These are phyloP conservation scores for Colletotrichum sp. DNA, from an alignment of 2,329 filamentous ascomycete species.

Conservation along the genomic window DNA sequence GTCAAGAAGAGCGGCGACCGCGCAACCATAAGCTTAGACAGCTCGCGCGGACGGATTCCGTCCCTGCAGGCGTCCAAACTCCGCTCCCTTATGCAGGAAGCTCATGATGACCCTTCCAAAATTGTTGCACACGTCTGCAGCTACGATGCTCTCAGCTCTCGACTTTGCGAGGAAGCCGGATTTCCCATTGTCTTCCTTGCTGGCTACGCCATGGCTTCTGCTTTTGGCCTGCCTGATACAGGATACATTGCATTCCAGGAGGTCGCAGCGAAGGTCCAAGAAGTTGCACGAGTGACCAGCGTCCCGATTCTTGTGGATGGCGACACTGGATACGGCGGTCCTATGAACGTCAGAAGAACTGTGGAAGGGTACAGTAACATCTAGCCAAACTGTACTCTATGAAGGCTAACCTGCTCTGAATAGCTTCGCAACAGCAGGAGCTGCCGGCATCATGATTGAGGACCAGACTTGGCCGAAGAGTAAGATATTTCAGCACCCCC, in stretches of 20 bases:
- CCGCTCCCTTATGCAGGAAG: slow-evolving; percentile 39
- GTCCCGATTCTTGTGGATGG: slow-evolving; percentile 50
- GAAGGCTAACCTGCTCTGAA: neutral
- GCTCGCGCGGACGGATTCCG: slow-evolving; percentile 40
- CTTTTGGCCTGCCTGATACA: slow-evolving; percentile 48
- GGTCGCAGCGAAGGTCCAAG: slow-evolving; percentile 49
- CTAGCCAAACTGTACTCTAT: neutral
- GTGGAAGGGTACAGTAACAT: slow-evolving; percentile 40
- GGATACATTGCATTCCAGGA: slow-evolving; percentile 54
- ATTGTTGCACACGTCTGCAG: slow-evolving; percentile 47
- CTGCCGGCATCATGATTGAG: slow-evolving; percentile 46
- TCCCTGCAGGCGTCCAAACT: slow-evolving; percentile 35
- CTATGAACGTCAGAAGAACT: slow-evolving; percentile 50
- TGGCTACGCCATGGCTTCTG: slow-evolving; percentile 43
- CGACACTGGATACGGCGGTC: slow-evolving; percentile 52
- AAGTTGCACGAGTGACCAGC: slow-evolving; percentile 38
- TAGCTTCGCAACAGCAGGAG: slow-evolving; percentile 38
- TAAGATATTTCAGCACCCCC: slow-evolving; percentile 24
- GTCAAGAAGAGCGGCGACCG: slow-evolving; percentile 23
- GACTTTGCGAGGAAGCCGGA: slow-evolving; percentile 48
- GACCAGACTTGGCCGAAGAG: slow-evolving; percentile 55
- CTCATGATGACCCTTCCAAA: slow-evolving; percentile 42
- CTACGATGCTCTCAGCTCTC: slow-evolving; percentile 48
- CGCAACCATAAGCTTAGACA: slow-evolving; percentile 22
- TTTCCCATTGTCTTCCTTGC: slow-evolving; percentile 50